These are phyloP conservation scores for Xylaria sp. DNA, from an alignment of 2,329 filamentous ascomycete genomes.

Conservation along the genomic window DNA sequence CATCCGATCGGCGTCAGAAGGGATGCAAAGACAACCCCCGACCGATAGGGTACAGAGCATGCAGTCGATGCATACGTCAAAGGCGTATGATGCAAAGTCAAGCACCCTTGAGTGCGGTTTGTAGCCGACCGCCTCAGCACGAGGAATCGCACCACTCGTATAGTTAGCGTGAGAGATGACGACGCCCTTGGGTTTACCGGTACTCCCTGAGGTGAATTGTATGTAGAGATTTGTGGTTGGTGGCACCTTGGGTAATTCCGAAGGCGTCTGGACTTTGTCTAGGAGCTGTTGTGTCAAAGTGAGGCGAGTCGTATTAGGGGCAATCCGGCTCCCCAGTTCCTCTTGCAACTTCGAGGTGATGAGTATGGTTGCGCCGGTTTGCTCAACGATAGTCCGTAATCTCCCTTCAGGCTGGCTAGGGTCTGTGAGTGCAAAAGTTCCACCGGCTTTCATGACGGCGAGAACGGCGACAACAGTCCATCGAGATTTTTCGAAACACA, in stretches of 20 bases:
- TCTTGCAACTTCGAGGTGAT: conserved; percentile 49
- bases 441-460: conserved; percentile 56
- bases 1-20: conserved; percentile 59
- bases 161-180: conserved; percentile 56
- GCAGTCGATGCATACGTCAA: conserved; percentile 60
- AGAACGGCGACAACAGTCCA: conserved; percentile 54
- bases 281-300: conserved; percentile 41
- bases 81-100: conserved; percentile 59
- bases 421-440: conserved; percentile 53
- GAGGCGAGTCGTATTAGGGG: conserved; percentile 42
- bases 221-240: conserved; percentile 54
- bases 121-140: conserved; percentile 51
- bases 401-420: conserved; percentile 53
- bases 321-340: conserved; percentile 46
- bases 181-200: conserved; percentile 68
- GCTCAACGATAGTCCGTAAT: conserved; percentile 51
- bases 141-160: conserved; percentile 51
- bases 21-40: conserved; percentile 59
- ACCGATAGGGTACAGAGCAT: conserved; percentile 59
- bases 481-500: conserved; percentile 57
- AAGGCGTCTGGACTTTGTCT: conserved; percentile 26
- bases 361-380: conserved; percentile 47
- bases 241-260: conserved; percentile 44
- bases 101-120: conserved; percentile 49
- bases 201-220: conserved; percentile 70